Base-by-base conservation (phyloP, 352 stramenopile genomes). In the Globisporangium apiculatum region DNA sequence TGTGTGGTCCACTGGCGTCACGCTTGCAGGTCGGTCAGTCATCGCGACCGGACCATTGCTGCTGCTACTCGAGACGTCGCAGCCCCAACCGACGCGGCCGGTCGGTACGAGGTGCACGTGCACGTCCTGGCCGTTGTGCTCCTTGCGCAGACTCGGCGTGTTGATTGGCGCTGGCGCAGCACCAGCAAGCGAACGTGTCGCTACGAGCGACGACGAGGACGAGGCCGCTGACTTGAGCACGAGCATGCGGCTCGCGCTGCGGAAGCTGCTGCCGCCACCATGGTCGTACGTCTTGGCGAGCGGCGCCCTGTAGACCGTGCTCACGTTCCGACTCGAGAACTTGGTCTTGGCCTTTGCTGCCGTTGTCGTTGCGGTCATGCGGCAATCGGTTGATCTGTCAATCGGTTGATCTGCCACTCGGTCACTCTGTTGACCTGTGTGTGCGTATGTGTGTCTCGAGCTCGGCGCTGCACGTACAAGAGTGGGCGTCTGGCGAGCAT, bases 271-370 rank as follows among this genome's bases (percentile, higher is more conserved):
- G 53, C 48, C 49, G 48, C 37, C 62, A 55, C 48, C 53, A 70
- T 80, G 54, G 31, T 80, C 69, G 6, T 53, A 42, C 8, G 68
- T 48, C 53, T 73, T 79, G 24, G 64, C 64, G 50, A 76, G 59
- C 60, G 78, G 75, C 43, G 76, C 72, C 62, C 83, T 87, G 65
- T 81, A 91, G 56, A 89, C 65, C 14, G 75, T 69, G 60, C 63
- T 89, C 62, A 91, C 65, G 65, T 91, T 89, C 61, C 75, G 75
- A 66, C 75, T 91, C 51, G 80, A 87, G 65, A 87, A 89, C 69
- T 83, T 84, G 56, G 67, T 57, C 66, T 77, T 88, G 48, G 68
- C 59, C 51, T 86, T 86, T 58, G 54, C 57, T 48, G 71, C 61
- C 53, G 85, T 83, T 60, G 57, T 53, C 45, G 64, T 74, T 48